phyloP scores from a whole-genome alignment of 1,284 basidiomycete genomes.

The Salmacisia buchloeana region DNA sequence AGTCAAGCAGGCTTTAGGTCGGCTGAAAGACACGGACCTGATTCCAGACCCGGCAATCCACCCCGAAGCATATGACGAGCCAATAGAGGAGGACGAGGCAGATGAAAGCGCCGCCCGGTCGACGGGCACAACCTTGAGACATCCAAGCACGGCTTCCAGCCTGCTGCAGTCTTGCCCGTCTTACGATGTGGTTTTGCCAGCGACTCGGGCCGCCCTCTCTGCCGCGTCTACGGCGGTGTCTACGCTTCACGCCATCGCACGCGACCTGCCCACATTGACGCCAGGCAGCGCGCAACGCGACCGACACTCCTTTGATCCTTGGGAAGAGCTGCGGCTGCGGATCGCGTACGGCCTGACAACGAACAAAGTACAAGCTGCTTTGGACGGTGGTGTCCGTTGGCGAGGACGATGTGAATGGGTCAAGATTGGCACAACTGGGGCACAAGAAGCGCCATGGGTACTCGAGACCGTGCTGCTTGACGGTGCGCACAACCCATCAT shows the following conservation, averaged over 20 bases:
- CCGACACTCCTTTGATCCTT: slow-evolving; percentile 14
- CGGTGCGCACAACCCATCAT: slow-evolving; percentile 91
- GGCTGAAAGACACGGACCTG: not conserved
- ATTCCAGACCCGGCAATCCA: slow-evolving; percentile 2
- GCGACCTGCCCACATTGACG: slow-evolving; percentile 26
- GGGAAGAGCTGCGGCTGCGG: slow-evolving; percentile 31
- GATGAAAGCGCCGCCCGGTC: too few species aligned
- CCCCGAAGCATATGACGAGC: slow-evolving; percentile 1
- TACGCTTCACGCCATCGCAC: slow-evolving; percentile 39
- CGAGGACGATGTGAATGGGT: slow-evolving; percentile 74
- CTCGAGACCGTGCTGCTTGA: slow-evolving; percentile 64
- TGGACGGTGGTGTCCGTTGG: slow-evolving; percentile 57
- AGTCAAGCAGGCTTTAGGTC: not conserved
- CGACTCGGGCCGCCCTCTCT: slow-evolving; percentile 31
- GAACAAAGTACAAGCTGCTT: slow-evolving; percentile 20
- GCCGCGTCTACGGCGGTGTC: slow-evolving; percentile 40
- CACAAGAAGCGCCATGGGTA: not conserved
- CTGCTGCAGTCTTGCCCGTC: not conserved
- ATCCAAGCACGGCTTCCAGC: too few species aligned
- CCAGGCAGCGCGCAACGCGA: slow-evolving; percentile 15
- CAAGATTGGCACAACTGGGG: slow-evolving; percentile 51
- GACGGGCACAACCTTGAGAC: too few species aligned
- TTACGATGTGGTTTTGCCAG: slow-evolving; percentile 22
- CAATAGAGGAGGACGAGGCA: not conserved
- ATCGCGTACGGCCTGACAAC: slow-evolving; percentile 35